Evolutionary conservation across 208 protist genomes (phyloP).

Genomic region (Phytomonas serpens): DNA sequence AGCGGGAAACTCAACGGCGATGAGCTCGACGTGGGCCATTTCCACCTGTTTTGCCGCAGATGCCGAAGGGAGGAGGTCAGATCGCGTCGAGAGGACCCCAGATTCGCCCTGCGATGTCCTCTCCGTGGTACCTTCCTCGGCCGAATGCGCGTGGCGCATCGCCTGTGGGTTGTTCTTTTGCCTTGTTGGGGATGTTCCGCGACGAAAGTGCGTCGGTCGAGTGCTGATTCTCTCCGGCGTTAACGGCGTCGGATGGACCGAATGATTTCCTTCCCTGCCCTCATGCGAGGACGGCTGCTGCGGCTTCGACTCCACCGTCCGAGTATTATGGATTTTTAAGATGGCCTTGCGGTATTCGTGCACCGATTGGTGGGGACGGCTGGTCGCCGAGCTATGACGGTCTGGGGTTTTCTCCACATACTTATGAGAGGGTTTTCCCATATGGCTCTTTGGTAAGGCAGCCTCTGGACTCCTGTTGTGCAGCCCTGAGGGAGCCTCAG

Average conservation of each 20-base stretch:
- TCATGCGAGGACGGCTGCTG: background rate
- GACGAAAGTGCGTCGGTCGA: background rate
- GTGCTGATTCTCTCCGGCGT: background rate
- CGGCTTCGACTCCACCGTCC: background rate
- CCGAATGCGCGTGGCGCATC: too few species aligned
- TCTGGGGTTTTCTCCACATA: background rate
- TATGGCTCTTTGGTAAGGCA: background rate
- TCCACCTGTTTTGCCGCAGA: too few species aligned
- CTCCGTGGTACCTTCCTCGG: too few species aligned
- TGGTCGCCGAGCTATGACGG: background rate
- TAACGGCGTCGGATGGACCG: too few species aligned
- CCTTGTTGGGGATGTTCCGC: too few species aligned
- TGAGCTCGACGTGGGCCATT: too few species aligned
- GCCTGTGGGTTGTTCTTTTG: too few species aligned
- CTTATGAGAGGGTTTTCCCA: background rate
- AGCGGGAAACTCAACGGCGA: too few species aligned
- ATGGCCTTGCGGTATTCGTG: background rate
- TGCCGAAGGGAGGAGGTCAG: too few species aligned
- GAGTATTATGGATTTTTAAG: background rate
- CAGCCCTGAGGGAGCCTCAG: background rate
- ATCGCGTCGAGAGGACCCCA: too few species aligned
- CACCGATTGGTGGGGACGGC: background rate
- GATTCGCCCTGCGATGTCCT: too few species aligned
- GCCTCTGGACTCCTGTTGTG: background rate
- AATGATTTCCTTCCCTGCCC: too few species aligned